Percentiles rank a stretch among this genome's conserved stretches.
These are phyloP conservation scores for Pontederia paniculata DNA, from an alignment of 176 grass and related monocot species.

Conservation along the genomic window DNA sequence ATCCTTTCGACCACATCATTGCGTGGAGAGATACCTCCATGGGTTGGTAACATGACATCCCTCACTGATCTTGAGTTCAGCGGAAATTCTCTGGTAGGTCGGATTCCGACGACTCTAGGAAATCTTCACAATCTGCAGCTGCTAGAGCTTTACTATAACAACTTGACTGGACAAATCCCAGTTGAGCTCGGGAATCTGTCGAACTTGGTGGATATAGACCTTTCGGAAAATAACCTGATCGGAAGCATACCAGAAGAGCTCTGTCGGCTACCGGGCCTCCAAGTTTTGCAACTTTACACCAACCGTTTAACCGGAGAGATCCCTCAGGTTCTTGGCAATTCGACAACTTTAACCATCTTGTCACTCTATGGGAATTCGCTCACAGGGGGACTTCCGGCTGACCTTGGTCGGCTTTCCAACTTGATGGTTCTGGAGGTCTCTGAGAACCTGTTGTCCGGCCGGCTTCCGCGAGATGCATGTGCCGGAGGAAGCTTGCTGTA, in stretches of 20 bases:
- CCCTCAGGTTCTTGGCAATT: conserved; percentile 62
- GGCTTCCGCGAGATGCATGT: conserved; percentile 51
- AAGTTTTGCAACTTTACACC: conserved; percentile 60
- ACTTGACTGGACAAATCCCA: conserved; percentile 40
- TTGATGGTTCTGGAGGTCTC: conserved; percentile 78
- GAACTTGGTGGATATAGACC: conserved; percentile 53
- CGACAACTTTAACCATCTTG: conserved; percentile 48
- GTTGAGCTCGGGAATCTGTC: conserved; percentile 68
- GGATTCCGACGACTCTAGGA: conserved; percentile 38
- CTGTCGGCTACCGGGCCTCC: conserved; percentile 38
- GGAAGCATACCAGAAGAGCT: conserved; percentile 48
- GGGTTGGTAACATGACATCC: conserved; percentile 91
- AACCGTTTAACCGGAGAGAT: conserved; percentile 57
- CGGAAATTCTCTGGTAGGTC: conserved; percentile 51
- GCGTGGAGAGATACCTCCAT: conserved; percentile 51
- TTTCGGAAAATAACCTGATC: conserved; percentile 65
- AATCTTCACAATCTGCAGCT: conserved; percentile 33
- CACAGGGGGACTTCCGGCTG: conserved; percentile 48
- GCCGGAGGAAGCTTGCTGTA: conserved; percentile 41
- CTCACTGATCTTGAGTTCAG: conserved; percentile 76
- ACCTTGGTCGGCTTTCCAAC: conserved; percentile 49
- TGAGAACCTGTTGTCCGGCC: conserved; percentile 66
- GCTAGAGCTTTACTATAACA: conserved; percentile 97
- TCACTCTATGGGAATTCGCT: conserved; percentile 81
- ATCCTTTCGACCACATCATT: conserved; percentile 73